phyloP scores from a whole-genome alignment of 495 filamentous ascomycete genomes.

The Penicillium flavigenum region DNA sequence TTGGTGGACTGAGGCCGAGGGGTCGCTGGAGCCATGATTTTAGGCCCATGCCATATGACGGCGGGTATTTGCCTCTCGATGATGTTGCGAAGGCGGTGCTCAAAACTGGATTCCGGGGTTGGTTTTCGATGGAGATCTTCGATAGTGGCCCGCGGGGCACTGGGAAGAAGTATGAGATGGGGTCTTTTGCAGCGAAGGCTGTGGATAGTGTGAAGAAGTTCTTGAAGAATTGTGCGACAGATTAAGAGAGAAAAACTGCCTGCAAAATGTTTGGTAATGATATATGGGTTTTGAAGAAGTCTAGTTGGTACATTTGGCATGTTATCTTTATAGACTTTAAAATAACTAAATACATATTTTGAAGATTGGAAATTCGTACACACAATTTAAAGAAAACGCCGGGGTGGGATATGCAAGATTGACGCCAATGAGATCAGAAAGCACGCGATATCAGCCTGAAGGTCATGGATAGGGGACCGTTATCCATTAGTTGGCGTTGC shows the following conservation, averaged over 20 bases:
- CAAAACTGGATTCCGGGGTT: conserved; percentile 67
- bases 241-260: background rate
- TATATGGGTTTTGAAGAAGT: background rate
- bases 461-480: background rate
- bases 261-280: background rate
- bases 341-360: conserved; percentile 7
- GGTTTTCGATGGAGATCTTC: conserved; percentile 77
- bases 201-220: conserved; percentile 57
- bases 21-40: conserved; percentile 72
- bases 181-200: conserved; percentile 56
- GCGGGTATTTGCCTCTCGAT: conserved; percentile 70
- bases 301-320: conserved; percentile 7
- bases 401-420: conserved; percentile 28
- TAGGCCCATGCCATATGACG: conserved; percentile 67
- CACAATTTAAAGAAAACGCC: conserved; percentile 23
- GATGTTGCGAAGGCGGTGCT: conserved; percentile 66
- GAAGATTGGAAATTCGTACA: conserved; percentile 8
- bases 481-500: conserved; percentile 54
- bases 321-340: conserved; percentile 6
- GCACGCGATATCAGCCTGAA: conserved; percentile 14
- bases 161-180: conserved; percentile 59
- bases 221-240: conserved; percentile 44
- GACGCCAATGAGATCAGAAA: conserved; percentile 31
- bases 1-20: conserved; percentile 54
- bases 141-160: conserved; percentile 61